A percentile compares a stretch with the other conserved stretches of the same genome.
These are phyloP conservation scores for Mesotaenium endlicherianum DNA, from an alignment of 139 green algal genomes.

Conservation along the genomic window DNA sequence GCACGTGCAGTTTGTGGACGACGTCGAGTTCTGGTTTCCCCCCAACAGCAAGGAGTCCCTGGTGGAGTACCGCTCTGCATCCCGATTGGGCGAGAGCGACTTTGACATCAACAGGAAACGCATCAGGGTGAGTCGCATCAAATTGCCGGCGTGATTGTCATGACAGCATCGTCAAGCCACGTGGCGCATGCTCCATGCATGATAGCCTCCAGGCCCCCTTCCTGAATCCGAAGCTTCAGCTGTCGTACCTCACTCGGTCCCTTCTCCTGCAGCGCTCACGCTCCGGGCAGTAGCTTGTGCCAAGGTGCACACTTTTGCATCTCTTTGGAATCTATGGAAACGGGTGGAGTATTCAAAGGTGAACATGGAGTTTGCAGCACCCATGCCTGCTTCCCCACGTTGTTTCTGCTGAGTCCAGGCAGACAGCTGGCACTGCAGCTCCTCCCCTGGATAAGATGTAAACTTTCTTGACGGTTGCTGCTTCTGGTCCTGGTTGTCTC, in stretches of 20 bases:
- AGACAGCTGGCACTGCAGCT: no score
- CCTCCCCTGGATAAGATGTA: no score
- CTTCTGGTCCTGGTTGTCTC: no score
- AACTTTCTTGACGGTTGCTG: no score
- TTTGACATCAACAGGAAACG: conserved; percentile 91
- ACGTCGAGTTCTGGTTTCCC: conserved; percentile 84
- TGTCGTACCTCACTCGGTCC: not conserved
- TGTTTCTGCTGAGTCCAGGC: no score
- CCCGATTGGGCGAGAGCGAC: conserved; percentile 79
- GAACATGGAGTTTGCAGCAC: no score
- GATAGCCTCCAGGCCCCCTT: not conserved
- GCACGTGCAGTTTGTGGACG: conserved; percentile 87
- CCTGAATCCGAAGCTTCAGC: not conserved
- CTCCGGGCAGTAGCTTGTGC: no score
- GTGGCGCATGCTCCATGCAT: not conserved
- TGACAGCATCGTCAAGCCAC: not conserved
- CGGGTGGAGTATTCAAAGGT: no score
- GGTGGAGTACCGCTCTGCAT: conserved; percentile 72
- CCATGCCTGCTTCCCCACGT: no score
- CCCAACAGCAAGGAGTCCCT: conserved; percentile 8
- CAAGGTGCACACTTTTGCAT: no score
- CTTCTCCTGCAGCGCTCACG: not conserved
- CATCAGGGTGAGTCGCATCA: conserved; percentile 63
- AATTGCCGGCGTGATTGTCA: not conserved
- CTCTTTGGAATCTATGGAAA: no score